Evolutionary conservation across 176 grass and related monocot species (phyloP).

Genomic region (Oryza glumipatula): DNA sequence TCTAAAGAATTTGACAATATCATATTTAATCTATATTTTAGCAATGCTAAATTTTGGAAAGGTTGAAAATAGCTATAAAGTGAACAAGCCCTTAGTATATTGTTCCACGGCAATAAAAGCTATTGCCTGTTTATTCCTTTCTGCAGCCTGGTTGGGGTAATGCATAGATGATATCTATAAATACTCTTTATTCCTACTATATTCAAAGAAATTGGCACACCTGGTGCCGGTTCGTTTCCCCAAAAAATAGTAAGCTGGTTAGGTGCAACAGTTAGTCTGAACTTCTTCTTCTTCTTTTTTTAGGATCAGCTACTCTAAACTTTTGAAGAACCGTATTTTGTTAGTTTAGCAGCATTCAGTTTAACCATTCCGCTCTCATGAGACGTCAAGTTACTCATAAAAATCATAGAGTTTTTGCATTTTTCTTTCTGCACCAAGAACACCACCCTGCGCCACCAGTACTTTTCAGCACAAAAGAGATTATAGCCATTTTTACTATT

Average conservation of each 20-base stretch:
- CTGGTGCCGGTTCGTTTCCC: too few species aligned
- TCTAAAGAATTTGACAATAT: too few species aligned
- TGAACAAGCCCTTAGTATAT: not conserved
- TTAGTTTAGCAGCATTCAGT: not conserved
- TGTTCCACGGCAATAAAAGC: not conserved
- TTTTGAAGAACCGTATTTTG: not conserved
- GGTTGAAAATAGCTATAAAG: too few species aligned
- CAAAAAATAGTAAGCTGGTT: not conserved
- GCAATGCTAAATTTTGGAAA: too few species aligned
- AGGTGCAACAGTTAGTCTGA: too few species aligned
- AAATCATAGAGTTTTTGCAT: not conserved
- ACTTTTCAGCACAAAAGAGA: not conserved
- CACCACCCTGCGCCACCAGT: not conserved
- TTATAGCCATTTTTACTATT: not conserved
- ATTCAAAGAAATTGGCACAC: too few species aligned
- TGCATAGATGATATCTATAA: not conserved
- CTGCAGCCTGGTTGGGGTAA: not conserved
- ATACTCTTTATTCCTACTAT: too few species aligned
- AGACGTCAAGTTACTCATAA: not conserved
- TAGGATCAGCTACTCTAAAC: too few species aligned
- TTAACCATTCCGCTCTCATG: not conserved
- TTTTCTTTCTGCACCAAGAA: not conserved
- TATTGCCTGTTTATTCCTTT: not conserved
- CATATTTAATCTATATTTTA: too few species aligned
- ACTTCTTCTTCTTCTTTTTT: too few species aligned